Percentiles rank a stretch among this genome's conserved stretches.
Conservation (phyloP, 2,329 filamentous ascomycete species). For the Aureobasidium lini region DNA sequence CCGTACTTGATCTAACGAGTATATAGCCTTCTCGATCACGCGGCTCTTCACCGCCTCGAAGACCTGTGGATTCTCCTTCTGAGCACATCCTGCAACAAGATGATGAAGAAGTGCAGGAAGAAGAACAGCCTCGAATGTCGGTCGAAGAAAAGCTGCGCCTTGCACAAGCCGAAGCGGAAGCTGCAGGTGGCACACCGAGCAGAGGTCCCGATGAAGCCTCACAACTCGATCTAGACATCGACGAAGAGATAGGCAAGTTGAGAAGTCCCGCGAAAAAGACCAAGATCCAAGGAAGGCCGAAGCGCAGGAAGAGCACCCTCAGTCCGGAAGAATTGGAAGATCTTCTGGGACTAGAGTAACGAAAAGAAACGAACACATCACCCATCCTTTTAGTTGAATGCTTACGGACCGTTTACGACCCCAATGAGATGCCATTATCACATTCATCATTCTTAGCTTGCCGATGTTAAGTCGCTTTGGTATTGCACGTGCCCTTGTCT, state of each 20-base stretch:
- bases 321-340: slow-evolving; percentile 68
- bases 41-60: slow-evolving; percentile 19
- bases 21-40: slow-evolving; percentile 15
- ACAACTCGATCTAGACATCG: slow-evolving; percentile 38
- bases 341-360: slow-evolving; percentile 30
- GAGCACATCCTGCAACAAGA: slow-evolving; percentile 22
- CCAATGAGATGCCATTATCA: slow-evolving; percentile 1
- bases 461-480: not conserved
- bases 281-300: slow-evolving; percentile 49
- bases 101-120: slow-evolving; percentile 19
- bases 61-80: slow-evolving; percentile 20
- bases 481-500: not conserved
- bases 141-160: slow-evolving; percentile 41
- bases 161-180: slow-evolving; percentile 38
- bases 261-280: slow-evolving; percentile 33
- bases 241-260: slow-evolving; percentile 33
- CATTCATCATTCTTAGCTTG: not conserved
- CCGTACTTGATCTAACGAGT: slow-evolving; percentile 21
- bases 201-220: slow-evolving; percentile 18
- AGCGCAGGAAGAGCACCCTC: slow-evolving; percentile 64
- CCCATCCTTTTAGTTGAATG: not conserved
- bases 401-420: slow-evolving; percentile 3
- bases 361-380: not conserved
- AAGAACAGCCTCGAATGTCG: slow-evolving; percentile 25
- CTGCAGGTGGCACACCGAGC: slow-evolving; percentile 27